These are phyloP conservation scores for Panicum miliaceum DNA, from an alignment of 176 grass and related monocot genomes.

Conservation along the genomic window DNA sequence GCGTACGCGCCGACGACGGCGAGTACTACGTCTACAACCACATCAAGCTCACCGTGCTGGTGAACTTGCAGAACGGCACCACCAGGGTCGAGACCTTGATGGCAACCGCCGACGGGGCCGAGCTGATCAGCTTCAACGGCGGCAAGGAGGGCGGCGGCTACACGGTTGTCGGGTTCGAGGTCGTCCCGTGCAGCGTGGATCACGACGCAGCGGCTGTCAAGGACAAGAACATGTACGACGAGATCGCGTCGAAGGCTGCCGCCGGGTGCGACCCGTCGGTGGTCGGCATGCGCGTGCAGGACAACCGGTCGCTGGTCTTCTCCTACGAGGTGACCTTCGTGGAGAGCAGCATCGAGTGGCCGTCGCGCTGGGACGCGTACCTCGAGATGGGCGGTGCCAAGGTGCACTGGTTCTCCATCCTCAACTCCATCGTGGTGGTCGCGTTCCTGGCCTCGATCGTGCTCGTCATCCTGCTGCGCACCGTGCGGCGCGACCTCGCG, in stretches of 20 bases:
- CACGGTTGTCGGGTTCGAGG: conserved; percentile 77
- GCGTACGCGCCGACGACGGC: conserved; percentile 50
- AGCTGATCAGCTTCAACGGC: conserved; percentile 36
- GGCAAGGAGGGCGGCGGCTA: conserved; percentile 18
- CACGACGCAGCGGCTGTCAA: conserved; percentile 37
- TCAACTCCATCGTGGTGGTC: conserved; percentile 67
- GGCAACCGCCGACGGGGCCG: conserved; percentile 41
- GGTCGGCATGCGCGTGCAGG: conserved; percentile 52
- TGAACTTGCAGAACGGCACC: conserved; percentile 59
- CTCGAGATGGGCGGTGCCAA: conserved; percentile 63
- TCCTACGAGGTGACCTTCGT: conserved; percentile 63
- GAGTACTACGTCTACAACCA: conserved; percentile 76
- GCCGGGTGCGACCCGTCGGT: conserved; percentile 46
- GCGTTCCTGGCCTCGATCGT: conserved; percentile 65
- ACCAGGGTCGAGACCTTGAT: conserved; percentile 50
- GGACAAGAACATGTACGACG: conserved; percentile 55
- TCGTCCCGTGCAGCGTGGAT: conserved; percentile 64
- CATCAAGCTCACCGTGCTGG: conserved; percentile 61
- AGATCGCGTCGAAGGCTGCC: conserved; percentile 33
- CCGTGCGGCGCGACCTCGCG: conserved; percentile 64
- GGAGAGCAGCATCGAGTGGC: conserved; percentile 60
- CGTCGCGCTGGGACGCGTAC: conserved; percentile 76
- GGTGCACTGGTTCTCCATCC: conserved; percentile 84
- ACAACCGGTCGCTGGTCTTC: conserved; percentile 47
- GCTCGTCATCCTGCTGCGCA: conserved; percentile 70